Conservation (phyloP, 1,139 yeast species). For the Kodamaea plutei region DNA sequence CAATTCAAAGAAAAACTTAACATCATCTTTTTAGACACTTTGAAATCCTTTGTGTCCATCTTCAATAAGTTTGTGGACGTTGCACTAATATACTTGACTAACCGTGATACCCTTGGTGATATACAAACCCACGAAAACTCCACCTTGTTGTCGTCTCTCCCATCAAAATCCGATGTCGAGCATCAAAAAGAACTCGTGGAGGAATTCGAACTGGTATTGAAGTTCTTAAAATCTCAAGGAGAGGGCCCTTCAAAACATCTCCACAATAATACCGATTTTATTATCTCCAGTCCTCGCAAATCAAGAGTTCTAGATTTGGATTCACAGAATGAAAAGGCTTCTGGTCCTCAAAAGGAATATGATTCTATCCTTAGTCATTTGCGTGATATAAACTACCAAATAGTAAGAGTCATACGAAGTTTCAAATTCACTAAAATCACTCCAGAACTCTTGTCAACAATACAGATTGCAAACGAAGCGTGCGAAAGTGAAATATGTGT, state of each 20-base stretch:
- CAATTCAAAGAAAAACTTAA: slow-evolving; percentile 32
- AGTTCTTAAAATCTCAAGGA: slow-evolving; percentile 16
- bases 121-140: slow-evolving; percentile 12
- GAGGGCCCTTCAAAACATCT: slow-evolving; percentile 8
- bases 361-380: slow-evolving; percentile 17
- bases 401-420: slow-evolving; percentile 33
- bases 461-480: slow-evolving; percentile 25
- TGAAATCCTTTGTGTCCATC: slow-evolving; percentile 28
- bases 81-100: slow-evolving; percentile 24
- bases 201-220: slow-evolving; percentile 27
- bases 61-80: slow-evolving; percentile 31
- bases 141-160: slow-evolving; percentile 21
- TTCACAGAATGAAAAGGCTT: neutral
- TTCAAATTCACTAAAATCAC: slow-evolving; percentile 39
- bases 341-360: neutral
- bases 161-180: slow-evolving; percentile 30
- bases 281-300: slow-evolving; percentile 22
- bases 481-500: slow-evolving; percentile 24
- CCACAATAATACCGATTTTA: slow-evolving; percentile 18
- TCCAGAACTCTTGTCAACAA: slow-evolving; percentile 21
- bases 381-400: slow-evolving; percentile 35
- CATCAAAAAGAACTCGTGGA: slow-evolving; percentile 26
- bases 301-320: slow-evolving; percentile 2
- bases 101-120: slow-evolving; percentile 29
- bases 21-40: slow-evolving; percentile 30